Evolutionary conservation across 164 flowering plant genomes (phyloP), one percentile per base, ranked within the genome.

Genomic region (Nymphaea thermarum): DNA sequence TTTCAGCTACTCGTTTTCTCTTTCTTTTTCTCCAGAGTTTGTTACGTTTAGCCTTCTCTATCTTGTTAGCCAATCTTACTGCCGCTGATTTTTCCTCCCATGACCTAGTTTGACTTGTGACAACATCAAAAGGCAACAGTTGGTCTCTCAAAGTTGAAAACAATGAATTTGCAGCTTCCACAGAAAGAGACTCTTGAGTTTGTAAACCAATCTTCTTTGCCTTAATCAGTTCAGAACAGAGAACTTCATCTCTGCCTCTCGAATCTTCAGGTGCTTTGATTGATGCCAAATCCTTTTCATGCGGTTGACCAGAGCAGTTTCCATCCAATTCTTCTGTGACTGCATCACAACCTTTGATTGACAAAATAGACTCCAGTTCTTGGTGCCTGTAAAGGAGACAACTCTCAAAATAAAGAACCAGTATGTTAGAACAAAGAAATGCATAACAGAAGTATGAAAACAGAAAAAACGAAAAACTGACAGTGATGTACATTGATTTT

Each of bases 31-130:
- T 85, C 99, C 99, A 90, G 41, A 63, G 79, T 70, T 86, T 88
- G 71, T 94, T 94, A 62, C 96, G 72, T 67, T 82, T 84, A 53
- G 81, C 76, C 77, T 94, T 94, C 25, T 74, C 74, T 5, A 82
- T 66, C 77, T 83, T 91, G 57, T 79, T 75, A 60, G 79, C 78
- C 67, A 94, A 77, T 66, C 82, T 83, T 60, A 82, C 74, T 1
- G 80, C 86, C 3, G 82, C 85, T 42, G 97, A 91, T 70, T 82
- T 94, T 73, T 89, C 97, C 80, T 94, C 97, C 97, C 96, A 94
- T 0, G 86, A 84, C 61, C 66, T 70, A 7, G 66, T 78, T 66
- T 85, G 86, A 76, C 83, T 84, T 3, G 78, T 73, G n/a, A 81
- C 65, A 65, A 77, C 79, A 72, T 83, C 84, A 72, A 91, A 86